These are phyloP conservation scores for Pelargonium fulgidum DNA, from an alignment of 441 rosid genomes.

Conservation along the genomic window DNA sequence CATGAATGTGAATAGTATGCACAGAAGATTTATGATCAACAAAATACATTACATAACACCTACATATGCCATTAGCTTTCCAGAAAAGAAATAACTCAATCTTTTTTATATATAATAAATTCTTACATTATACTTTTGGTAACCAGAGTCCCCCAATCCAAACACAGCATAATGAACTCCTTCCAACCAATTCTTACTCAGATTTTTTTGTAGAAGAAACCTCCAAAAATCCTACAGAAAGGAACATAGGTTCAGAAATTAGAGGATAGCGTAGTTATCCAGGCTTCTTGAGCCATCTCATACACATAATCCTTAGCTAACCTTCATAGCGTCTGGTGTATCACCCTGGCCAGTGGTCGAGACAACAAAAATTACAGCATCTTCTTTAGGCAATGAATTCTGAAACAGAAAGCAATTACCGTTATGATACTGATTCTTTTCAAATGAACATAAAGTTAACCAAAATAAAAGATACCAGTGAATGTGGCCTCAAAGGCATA, in stretches of 20 bases:
- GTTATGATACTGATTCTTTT: background rate
- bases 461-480: background rate
- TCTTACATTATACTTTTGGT: conserved; percentile 82
- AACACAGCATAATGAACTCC: conserved; percentile 68
- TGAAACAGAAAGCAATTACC: conserved; percentile 26
- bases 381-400: conserved; percentile 55
- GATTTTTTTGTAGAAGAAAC: conserved; percentile 66
- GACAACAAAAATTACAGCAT: conserved; percentile 61
- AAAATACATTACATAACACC: conserved; percentile 8
- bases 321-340: conserved; percentile 80
- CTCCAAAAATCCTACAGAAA: conserved; percentile 68
- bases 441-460: background rate
- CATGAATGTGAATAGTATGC: too few species aligned
- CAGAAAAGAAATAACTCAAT: background rate
- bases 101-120: background rate
- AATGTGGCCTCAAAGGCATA: background rate
- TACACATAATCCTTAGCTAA: conserved; percentile 17
- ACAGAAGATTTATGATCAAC: background rate
- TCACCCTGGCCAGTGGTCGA: conserved; percentile 98
- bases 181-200: conserved; percentile 55
- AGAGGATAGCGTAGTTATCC: conserved; percentile 10
- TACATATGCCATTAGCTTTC: background rate
- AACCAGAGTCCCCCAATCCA: conserved; percentile 90
- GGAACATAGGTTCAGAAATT: conserved; percentile 16
- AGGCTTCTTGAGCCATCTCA: background rate